Conservation (phyloP, 805 yeast species). For the Candida verbasci region DNA sequence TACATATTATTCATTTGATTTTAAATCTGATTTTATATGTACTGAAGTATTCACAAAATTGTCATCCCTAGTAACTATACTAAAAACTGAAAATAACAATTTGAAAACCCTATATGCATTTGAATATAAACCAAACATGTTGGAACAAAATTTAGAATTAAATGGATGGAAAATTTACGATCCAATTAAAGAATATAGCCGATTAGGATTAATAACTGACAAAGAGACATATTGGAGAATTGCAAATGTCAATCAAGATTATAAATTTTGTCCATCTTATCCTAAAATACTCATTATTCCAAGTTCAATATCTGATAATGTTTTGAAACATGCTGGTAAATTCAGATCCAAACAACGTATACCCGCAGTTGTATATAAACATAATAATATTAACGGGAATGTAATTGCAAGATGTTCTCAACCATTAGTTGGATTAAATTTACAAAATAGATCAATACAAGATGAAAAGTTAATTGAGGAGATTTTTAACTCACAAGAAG, state of each 20-base stretch:
- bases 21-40: conserved; percentile 54
- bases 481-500: conserved; percentile 58
- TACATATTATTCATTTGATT: conserved; percentile 74
- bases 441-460: conserved; percentile 79
- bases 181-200: conserved; percentile 56
- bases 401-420: conserved; percentile 88
- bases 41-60: conserved; percentile 71
- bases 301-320: conserved; percentile 69
- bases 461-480: conserved; percentile 82
- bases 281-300: conserved; percentile 73
- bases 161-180: conserved; percentile 75
- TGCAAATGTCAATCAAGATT: conserved; percentile 58
- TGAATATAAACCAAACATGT: conserved; percentile 67
- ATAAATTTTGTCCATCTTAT: conserved; percentile 69
- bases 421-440: conserved; percentile 83
- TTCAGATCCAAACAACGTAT: conserved; percentile 82
- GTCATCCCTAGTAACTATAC: conserved; percentile 59
- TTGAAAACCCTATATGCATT: conserved; percentile 64
- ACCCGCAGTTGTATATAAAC: conserved; percentile 77
- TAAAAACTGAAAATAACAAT: conserved; percentile 42
- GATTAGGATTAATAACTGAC: conserved; percentile 58
- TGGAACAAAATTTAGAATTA: conserved; percentile 47
- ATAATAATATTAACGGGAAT: conserved; percentile 58
- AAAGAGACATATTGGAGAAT: conserved; percentile 57
- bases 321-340: conserved; percentile 76